Percentiles rank a stretch among this genome's conserved stretches.
Conservation (phyloP, 2,329 filamentous ascomycete genomes). For the Colletotrichum kahawae region DNA sequence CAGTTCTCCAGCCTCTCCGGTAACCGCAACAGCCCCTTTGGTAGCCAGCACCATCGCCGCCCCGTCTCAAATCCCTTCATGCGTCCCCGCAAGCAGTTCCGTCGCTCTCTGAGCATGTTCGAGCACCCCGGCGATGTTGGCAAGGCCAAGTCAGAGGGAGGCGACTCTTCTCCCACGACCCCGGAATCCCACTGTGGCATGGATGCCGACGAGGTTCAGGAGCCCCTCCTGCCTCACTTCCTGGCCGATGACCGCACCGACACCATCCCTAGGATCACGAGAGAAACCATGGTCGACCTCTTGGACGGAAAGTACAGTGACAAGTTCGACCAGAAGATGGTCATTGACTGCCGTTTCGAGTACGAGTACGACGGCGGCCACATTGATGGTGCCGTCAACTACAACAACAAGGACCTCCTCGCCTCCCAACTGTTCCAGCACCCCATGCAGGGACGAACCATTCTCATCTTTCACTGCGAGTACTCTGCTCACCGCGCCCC, state of each 20-base stretch:
- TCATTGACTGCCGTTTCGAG: slow-evolving; percentile 97
- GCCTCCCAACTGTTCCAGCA: slow-evolving; percentile 78
- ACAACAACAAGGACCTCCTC: slow-evolving; percentile 93
- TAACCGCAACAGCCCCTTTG: slow-evolving; percentile 76
- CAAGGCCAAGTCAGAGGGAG: slow-evolving; percentile 71
- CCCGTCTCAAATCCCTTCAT: slow-evolving; percentile 69
- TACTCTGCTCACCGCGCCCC: slow-evolving; percentile 97
- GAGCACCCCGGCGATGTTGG: slow-evolving; percentile 89
- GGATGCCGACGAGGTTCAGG: slow-evolving; percentile 80
- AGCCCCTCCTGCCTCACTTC: slow-evolving; percentile 83
- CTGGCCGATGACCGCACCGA: slow-evolving; percentile 80
- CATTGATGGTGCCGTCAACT: slow-evolving; percentile 92
- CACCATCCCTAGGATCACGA: slow-evolving; percentile 85
- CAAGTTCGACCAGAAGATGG: slow-evolving; percentile 78
- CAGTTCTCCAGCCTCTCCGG: slow-evolving; percentile 67
- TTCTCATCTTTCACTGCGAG: slow-evolving; percentile 96
- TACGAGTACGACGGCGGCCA: slow-evolving; percentile 98
- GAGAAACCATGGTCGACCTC: slow-evolving; percentile 82
- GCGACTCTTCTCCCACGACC: slow-evolving; percentile 51
- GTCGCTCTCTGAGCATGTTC: slow-evolving; percentile 97
- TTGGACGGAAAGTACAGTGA: slow-evolving; percentile 83
- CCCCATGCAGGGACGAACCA: slow-evolving; percentile 70
- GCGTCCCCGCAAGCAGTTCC: slow-evolving; percentile 85
- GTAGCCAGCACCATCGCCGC: slow-evolving; percentile 73
- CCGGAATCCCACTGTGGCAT: slow-evolving; percentile 72